Evolutionary conservation across 1,284 basidiomycete genomes (phyloP).

Genomic region (Xerocomus nothofagi): DNA sequence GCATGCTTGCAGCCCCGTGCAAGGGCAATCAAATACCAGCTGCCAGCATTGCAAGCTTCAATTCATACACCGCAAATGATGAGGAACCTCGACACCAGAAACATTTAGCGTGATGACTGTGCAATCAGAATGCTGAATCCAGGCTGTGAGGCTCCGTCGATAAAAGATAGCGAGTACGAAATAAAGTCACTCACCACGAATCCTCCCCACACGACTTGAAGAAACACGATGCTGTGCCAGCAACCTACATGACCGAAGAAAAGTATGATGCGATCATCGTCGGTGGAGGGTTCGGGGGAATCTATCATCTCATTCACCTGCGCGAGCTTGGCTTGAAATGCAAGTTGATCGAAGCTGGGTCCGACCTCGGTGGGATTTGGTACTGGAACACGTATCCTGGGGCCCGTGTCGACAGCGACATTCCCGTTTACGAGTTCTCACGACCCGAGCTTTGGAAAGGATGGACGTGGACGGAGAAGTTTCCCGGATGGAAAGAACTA

Average conservation of each 20-base stretch:
- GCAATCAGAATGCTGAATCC: too few relatives aligned
- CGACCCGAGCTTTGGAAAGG: constrained; percentile 18
- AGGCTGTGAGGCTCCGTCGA: too few relatives aligned
- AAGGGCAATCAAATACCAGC: too few relatives aligned
- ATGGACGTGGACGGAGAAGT: constrained; percentile 26
- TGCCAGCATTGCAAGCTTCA: too few relatives aligned
- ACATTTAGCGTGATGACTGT: too few relatives aligned
- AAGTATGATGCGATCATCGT: constrained; percentile 16
- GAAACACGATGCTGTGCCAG: not conserved
- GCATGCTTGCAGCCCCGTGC: too few relatives aligned
- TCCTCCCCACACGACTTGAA: too few relatives aligned
- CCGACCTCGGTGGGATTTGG: constrained; percentile 20
- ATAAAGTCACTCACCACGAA: not conserved
- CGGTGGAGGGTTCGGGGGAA: constrained; percentile 14
- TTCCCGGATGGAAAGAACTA: constrained; percentile 14
- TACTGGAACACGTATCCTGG: constrained; percentile 24
- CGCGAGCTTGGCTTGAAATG: constrained; percentile 9
- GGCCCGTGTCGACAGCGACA: constrained; percentile 18
- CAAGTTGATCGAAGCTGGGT: constrained; percentile 17
- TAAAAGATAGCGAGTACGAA: too few relatives aligned
- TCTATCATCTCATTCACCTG: constrained; percentile 14
- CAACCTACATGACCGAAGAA: constrained; percentile 9
- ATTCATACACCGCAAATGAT: too few relatives aligned
- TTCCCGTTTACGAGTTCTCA: constrained; percentile 21
- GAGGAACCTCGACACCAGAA: too few relatives aligned